These are phyloP conservation scores for Chlorociboria aeruginascens DNA, from an alignment of 495 filamentous ascomycete genomes.

Conservation along the genomic window DNA sequence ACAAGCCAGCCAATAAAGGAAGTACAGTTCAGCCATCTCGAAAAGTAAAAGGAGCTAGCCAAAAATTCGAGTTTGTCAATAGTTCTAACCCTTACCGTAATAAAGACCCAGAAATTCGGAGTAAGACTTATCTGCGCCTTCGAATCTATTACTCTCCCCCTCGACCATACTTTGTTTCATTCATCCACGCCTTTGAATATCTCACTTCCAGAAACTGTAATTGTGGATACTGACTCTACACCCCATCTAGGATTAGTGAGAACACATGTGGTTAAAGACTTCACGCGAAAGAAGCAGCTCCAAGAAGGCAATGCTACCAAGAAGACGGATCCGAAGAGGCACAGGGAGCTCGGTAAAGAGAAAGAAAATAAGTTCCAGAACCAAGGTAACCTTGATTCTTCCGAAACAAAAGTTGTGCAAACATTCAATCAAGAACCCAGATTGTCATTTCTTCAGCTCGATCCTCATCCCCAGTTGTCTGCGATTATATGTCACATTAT, in stretches of 20 bases:
- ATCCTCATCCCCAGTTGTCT: constrained; percentile 1
- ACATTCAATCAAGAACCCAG: neutral
- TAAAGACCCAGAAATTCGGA: neutral
- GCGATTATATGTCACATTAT: constrained; percentile 2
- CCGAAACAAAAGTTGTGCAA: neutral
- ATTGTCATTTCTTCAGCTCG: neutral
- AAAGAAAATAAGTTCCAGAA: neutral
- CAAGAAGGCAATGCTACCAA: neutral
- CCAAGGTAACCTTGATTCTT: neutral
- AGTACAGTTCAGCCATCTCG: too few species aligned
- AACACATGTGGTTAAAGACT: constrained; percentile 2
- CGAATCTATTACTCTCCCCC: too few species aligned
- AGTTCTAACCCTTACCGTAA: neutral
- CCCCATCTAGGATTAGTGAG: neutral
- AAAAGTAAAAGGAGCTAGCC: neutral
- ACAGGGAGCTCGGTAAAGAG: neutral
- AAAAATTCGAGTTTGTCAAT: constrained; percentile 2
- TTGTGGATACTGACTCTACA: too few species aligned
- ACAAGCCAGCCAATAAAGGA: too few species aligned
- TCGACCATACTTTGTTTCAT: too few species aligned
- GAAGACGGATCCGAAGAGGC: too few species aligned
- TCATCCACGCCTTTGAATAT: too few species aligned
- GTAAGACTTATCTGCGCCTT: neutral
- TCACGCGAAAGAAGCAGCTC: neutral
- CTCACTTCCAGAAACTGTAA: too few species aligned